A percentile compares a stretch with the other conserved stretches of the same genome.
phyloP scores from a whole-genome alignment of 1,139 yeast genomes.

The Pichia sp. region DNA sequence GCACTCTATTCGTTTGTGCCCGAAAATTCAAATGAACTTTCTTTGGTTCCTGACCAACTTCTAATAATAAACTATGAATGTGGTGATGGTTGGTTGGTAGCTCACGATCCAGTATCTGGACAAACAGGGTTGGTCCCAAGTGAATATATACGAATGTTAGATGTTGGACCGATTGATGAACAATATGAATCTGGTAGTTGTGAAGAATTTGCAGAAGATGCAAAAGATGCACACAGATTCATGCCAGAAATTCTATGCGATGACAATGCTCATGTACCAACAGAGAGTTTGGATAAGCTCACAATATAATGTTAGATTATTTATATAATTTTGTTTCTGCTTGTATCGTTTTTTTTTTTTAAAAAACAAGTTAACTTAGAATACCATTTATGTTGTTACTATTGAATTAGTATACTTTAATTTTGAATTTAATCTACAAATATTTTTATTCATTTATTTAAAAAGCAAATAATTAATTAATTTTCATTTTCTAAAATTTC shows the following conservation, averaged over 20 bases:
- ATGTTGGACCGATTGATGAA: slow-evolving; percentile 8
- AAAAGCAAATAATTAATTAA: not conserved
- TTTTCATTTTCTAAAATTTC: slow-evolving; percentile 28
- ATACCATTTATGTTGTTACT: too few relatives aligned
- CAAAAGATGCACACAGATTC: slow-evolving; percentile 13
- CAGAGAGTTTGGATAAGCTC: slow-evolving; percentile 2
- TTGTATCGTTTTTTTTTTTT: not conserved
- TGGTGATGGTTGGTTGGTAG: slow-evolving; percentile 98
- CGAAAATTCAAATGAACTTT: slow-evolving; percentile 89
- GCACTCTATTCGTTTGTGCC: slow-evolving; percentile 89
- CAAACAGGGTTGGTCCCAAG: slow-evolving; percentile 95
- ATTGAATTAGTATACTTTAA: too few relatives aligned
- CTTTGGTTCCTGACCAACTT: slow-evolving; percentile 70
- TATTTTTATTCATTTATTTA: not conserved
- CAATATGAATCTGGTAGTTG: slow-evolving; percentile 12
- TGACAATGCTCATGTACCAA: slow-evolving; percentile 27
- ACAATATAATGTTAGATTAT: slow-evolving; percentile 4
- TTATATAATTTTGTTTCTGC: not conserved
- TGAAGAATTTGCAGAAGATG: slow-evolving; percentile 12
- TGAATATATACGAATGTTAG: slow-evolving; percentile 69
- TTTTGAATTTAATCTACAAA: not conserved
- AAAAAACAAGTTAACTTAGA: too few relatives aligned
- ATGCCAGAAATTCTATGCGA: slow-evolving; percentile 31
- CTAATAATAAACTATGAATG: slow-evolving; percentile 86
- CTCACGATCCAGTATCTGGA: slow-evolving; percentile 71